Conservation (phyloP, 805 yeast genomes). For the Hanseniaspora mollemarum region DNA sequence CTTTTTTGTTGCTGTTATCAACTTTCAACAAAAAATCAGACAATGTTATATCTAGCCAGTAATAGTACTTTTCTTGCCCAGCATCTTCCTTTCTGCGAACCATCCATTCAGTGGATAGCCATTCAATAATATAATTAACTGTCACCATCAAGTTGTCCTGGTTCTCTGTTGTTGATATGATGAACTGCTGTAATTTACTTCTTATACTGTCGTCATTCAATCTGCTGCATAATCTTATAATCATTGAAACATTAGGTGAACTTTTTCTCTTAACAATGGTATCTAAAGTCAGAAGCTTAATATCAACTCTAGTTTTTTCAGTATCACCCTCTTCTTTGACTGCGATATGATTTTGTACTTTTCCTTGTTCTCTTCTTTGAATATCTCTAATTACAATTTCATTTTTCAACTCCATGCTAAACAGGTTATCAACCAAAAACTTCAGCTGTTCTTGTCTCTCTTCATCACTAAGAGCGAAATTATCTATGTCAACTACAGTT, state of each 20-base stretch:
- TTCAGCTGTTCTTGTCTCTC: slow-evolving; percentile 43
- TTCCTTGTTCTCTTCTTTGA: background rate
- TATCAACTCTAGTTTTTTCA: background rate
- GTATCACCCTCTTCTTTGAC: background rate
- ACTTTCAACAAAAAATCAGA: slow-evolving; percentile 26
- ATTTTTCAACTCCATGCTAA: slow-evolving; percentile 5
- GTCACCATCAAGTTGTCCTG: slow-evolving; percentile 52
- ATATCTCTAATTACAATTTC: background rate
- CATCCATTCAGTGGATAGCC: slow-evolving; percentile 95
- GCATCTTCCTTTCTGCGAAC: slow-evolving; percentile 30
- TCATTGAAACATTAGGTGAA: slow-evolving; percentile 8
- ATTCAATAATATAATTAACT: slow-evolving; percentile 66
- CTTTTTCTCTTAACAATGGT: background rate
- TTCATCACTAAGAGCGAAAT: slow-evolving; percentile 17
- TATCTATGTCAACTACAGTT: slow-evolving; percentile 13
- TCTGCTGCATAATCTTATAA: slow-evolving; percentile 8
- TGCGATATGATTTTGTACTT: background rate
- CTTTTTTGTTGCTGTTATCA: slow-evolving; percentile 68
- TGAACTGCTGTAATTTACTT: slow-evolving; percentile 57
- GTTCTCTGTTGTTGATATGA: slow-evolving; percentile 33
- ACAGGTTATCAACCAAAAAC: slow-evolving; percentile 5
- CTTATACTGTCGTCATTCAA: slow-evolving; percentile 46
- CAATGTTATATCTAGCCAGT: slow-evolving; percentile 10
- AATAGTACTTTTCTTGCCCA: slow-evolving; percentile 1
- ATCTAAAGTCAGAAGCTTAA: slow-evolving; percentile 1